Base-by-base conservation (phyloP, 257 asterid genomes). In the Schizonepeta tenuifolia region DNA sequence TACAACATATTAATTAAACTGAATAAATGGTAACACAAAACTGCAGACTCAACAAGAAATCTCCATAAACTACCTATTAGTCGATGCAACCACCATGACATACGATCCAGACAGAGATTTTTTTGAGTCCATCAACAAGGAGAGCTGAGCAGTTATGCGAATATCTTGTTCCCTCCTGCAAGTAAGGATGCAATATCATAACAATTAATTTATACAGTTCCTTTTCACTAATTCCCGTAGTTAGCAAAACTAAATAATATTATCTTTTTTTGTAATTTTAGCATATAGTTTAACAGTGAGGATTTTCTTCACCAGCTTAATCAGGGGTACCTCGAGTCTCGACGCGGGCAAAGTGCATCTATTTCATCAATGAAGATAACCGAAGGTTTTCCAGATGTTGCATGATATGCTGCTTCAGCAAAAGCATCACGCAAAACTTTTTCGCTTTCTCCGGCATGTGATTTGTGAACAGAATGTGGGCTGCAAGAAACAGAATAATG, bases 341-440 rank as follows among this genome's bases (percentile, higher is more conserved):
- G 83, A 46, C 90, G 96, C 74, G 96, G 96, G 73, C 97, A 94
- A 64, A 91, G 90, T 14, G 88, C 96, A 78, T 94, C 99, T 73
- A 94, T 94, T 85, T 94, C 99, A 85, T 94, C 97, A 36, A 94
- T 85, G 67, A 94, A 94, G 81, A 94, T 81, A 81, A 94, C 96
- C 2, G 97, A 86, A 35, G 97, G 96, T 71, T 91, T 93, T 62
- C 96, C 96, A 21, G 77, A 78, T 72, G 83, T 86, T 54, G 90
- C 91, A 65, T 81, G 89, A 82, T 86, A 47, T 51, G 83, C 84
- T 68, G 97, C 99, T 77, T 91, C 88, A 58, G 91, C 76, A 81
- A 94, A 94, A 72, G 98, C 88, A 67, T 89, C 96, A 44, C 99
- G 81, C 81, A 94, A 80, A 70, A 86, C 74, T 83, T 81, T 85